These are phyloP conservation scores for Collybiopsis confluens DNA, from an alignment of 768 basidiomycete genomes.

Conservation along the genomic window DNA sequence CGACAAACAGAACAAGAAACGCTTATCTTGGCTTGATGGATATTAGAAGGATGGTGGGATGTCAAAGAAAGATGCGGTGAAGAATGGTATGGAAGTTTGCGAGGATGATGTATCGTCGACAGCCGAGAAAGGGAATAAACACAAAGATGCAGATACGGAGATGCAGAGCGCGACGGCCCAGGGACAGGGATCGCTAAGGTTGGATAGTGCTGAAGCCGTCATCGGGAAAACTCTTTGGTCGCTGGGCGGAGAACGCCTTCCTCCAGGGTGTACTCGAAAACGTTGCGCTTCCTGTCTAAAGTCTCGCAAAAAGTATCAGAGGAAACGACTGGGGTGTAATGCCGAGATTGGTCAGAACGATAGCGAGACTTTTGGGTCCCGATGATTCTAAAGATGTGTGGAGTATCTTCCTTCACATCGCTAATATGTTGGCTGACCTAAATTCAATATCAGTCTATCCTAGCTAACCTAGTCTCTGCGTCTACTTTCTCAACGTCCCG, in stretches of 20 bases:
- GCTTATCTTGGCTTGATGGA: conserved; percentile 4
- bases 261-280: not conserved
- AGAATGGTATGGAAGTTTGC: no score
- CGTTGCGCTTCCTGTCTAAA: conserved; percentile 1
- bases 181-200: not conserved
- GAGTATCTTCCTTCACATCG: no score
- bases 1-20: not conserved
- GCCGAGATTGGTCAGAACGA: not conserved
- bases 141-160: not conserved
- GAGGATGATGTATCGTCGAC: not conserved
- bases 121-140: not conserved
- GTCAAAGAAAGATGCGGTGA: not conserved
- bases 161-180: not conserved
- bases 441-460: no score
- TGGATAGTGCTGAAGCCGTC: not conserved
- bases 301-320: not conserved
- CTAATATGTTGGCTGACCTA: no score
- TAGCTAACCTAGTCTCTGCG: no score
- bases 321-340: not conserved
- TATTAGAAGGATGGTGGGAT: not conserved
- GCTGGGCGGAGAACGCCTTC: not conserved
- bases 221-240: not conserved
- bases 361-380: no score
- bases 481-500: not conserved
- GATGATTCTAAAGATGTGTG: no score